Conservation (phyloP, 1,284 basidiomycete genomes). For the Tilletia indica region DNA sequence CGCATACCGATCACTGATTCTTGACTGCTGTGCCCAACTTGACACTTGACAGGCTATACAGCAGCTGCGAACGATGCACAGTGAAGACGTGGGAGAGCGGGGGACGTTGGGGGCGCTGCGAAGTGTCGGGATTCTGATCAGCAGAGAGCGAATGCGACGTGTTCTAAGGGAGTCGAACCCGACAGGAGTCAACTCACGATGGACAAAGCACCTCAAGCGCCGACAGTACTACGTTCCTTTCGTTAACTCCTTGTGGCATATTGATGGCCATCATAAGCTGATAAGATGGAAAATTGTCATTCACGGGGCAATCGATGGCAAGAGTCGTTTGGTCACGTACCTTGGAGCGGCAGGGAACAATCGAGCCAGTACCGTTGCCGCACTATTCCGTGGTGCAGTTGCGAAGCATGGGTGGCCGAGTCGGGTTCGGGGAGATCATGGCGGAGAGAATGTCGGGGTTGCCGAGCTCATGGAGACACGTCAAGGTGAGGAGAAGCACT, state of each 20-base stretch:
- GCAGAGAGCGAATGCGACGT: too few species aligned
- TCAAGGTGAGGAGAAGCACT: conserved; percentile 33
- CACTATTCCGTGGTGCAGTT: too few species aligned
- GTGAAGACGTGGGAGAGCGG: too few species aligned
- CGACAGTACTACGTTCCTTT: conserved; percentile 4
- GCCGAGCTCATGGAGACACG: conserved; percentile 49
- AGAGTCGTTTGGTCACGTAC: conserved; percentile 56
- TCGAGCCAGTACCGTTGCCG: conserved; percentile 57
- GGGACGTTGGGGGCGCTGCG: too few species aligned
- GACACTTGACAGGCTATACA: too few species aligned
- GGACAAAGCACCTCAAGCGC: not conserved
- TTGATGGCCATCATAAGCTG: not conserved
- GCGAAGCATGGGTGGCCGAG: conserved; percentile 57
- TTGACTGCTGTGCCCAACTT: too few species aligned
- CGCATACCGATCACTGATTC: too few species aligned
- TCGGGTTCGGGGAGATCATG: conserved; percentile 57
- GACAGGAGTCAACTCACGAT: not conserved
- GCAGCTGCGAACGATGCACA: too few species aligned
- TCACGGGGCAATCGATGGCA: conserved; percentile 63
- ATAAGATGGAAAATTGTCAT: conserved; percentile 63
- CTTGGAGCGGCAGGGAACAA: conserved; percentile 57
- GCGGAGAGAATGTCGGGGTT: conserved; percentile 57
- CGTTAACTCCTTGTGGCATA: conserved; percentile 6
- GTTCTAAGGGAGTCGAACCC: too few species aligned
- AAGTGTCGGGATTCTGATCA: too few species aligned